Base-by-base conservation (phyloP, 2,329 filamentous ascomycete species). In the Fusarium xyrophilum region DNA sequence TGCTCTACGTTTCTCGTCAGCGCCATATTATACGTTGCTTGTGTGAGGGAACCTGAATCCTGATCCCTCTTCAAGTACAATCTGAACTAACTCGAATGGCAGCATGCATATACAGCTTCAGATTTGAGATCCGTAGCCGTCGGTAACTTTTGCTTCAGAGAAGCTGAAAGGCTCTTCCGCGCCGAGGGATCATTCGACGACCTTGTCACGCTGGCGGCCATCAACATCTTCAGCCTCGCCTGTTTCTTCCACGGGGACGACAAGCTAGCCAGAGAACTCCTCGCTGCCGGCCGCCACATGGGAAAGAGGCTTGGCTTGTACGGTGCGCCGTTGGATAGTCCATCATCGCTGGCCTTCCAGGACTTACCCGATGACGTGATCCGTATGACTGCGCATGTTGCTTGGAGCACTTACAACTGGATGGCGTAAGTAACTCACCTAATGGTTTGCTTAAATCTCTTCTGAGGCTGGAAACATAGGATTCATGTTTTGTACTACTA, bases 1-100 rank as follows among this genome's bases (percentile, higher is more conserved):
- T 60, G 57, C 19, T 60, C 57, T 15, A n/a, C 53, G 0, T 58
- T 60, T 10, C 53, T 60, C 6, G 57, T 60, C 8, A 60, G 53
- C 11, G 15, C 42, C 5, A 30, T 60, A 11, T 9, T 60, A 25
- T 60, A 60, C 11, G 42, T 58, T 15, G 57, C 42, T n/a, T 60
- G 57, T 4, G 57, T 60, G 8, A 15, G 52, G 23, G 23, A 25
- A 25, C 4, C 23, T 6, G 23, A 25, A n/a, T n/a, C n/a, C n/a
- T n/a, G n/a, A n/a, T 25, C 4, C 23, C 6, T 25, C 23, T 25
- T 25, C 23, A 25, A 25, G 23, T 25, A 25, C 23, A 25, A 25
- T 25, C 4, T 25, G 23, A 25, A 25, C 23, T 25, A 25, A 25
- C 23, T 25, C 23, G 23, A 25, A 25, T 25, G 23, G 23, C 11